phyloP scores from a whole-genome alignment of 805 yeast species.

The Yamadazyma takamatsuzukensis region DNA sequence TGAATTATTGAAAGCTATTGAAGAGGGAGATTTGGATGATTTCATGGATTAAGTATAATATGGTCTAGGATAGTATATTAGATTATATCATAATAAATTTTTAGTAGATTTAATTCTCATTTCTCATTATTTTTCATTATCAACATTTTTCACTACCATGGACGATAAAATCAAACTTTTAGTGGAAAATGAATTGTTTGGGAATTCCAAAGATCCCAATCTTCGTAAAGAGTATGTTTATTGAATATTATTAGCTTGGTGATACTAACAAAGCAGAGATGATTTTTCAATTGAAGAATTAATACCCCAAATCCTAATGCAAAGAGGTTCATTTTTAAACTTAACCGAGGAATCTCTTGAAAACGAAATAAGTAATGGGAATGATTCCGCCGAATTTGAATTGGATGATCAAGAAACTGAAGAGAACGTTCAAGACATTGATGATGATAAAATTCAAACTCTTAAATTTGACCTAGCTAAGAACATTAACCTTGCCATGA shows the following conservation, averaged over 20 bases:
- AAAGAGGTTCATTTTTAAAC: slow-evolving; percentile 56
- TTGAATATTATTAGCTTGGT: not conserved
- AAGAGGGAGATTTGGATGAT: slow-evolving; percentile 55
- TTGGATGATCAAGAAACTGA: slow-evolving; percentile 4
- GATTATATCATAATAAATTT: too few species aligned
- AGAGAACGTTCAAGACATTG: slow-evolving; percentile 9
- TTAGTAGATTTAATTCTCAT: slow-evolving; percentile 2
- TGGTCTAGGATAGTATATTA: not conserved
- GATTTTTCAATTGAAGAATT: slow-evolving; percentile 49
- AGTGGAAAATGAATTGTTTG: slow-evolving; percentile 27
- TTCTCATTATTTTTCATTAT: not conserved
- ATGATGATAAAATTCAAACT: slow-evolving; percentile 38
- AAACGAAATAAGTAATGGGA: slow-evolving; percentile 28
- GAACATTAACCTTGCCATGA: slow-evolving; percentile 63
- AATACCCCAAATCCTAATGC: slow-evolving; percentile 56
- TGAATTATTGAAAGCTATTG: slow-evolving; percentile 44
- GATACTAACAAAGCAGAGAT: slow-evolving; percentile 22
- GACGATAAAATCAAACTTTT: slow-evolving; percentile 6
- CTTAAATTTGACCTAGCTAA: slow-evolving; percentile 52
- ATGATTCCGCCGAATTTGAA: slow-evolving; percentile 5
- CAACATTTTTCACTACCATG: not conserved
- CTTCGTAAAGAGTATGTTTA: slow-evolving; percentile 36
- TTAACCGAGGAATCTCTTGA: slow-evolving; percentile 53
- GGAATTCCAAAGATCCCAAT: slow-evolving; percentile 32
- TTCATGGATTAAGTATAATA: slow-evolving; percentile 34